Evolutionary conservation across 2,329 filamentous ascomycete genomes (phyloP).

Genomic region (Conoideocrella luteorostrata): DNA sequence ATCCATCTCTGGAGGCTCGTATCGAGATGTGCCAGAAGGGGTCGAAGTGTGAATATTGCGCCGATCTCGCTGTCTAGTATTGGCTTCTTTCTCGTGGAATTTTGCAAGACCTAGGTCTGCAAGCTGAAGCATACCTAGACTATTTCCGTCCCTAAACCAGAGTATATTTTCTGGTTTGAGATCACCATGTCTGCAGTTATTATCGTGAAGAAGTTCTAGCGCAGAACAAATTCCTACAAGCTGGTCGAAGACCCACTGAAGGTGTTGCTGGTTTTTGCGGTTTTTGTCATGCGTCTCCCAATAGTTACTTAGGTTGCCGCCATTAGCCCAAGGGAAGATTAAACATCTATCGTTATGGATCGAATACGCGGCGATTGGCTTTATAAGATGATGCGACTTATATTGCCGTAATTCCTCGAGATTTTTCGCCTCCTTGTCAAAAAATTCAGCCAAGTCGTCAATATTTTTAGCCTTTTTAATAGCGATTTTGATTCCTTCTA

Average conservation of each 20-base stretch:
- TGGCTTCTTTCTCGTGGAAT: constrained; percentile 1
- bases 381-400: background rate
- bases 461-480: background rate
- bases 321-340: background rate
- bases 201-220: background rate
- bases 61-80: background rate
- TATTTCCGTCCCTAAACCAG: background rate
- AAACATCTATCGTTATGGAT: background rate
- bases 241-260: background rate
- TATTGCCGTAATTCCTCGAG: background rate
- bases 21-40: background rate
- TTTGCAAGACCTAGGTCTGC: constrained; percentile 5
- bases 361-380: background rate
- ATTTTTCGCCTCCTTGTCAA: background rate
- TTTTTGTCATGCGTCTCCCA: background rate
- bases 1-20: background rate
- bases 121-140: constrained; percentile 3
- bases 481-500: background rate
- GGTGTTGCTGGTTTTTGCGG: background rate
- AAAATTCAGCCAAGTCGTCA: background rate
- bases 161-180: constrained; percentile 9
- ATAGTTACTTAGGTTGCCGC: background rate
- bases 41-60: constrained; percentile 1
- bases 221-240: background rate
- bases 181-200: constrained; percentile 6